These are phyloP conservation scores for Podochytrium sp. DNA, from an alignment of 192 early-diverging fungal genomes.

Conservation along the genomic window DNA sequence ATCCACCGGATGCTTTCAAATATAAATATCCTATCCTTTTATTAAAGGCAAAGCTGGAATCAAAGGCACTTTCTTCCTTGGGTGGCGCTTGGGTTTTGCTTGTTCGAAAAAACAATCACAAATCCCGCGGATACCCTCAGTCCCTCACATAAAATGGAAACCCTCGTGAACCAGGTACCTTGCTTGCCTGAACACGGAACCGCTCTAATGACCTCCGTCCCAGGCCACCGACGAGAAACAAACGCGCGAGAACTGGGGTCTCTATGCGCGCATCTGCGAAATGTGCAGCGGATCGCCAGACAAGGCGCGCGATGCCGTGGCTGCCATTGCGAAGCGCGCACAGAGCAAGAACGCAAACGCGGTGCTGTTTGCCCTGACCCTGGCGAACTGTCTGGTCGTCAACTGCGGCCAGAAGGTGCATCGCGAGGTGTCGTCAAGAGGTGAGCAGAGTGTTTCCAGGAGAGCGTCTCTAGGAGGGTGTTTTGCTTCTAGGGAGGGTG, in stretches of 20 bases:
- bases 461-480: no score
- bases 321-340: slow-evolving; percentile 42
- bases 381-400: slow-evolving; percentile 89
- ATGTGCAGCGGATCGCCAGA: slow-evolving; percentile 33
- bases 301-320: slow-evolving; percentile 40
- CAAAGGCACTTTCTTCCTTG: no score
- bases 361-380: slow-evolving; percentile 47
- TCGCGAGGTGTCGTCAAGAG: background rate
- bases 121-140: no score
- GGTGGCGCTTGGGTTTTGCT: no score
- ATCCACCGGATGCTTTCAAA: no score
- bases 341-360: slow-evolving; percentile 69
- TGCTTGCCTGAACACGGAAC: background rate
- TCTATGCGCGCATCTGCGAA: slow-evolving; percentile 55
- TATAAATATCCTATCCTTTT: no score
- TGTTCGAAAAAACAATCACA: no score
- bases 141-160: background rate
- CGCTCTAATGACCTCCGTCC: slow-evolving; percentile 32
- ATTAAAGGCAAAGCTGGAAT: no score
- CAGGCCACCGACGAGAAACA: slow-evolving; percentile 91
- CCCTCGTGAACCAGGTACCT: background rate
- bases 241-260: slow-evolving; percentile 89
- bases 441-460: background rate
- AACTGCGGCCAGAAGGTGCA: slow-evolving; percentile 58
- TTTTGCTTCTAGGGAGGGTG: no score